Percentiles rank a stretch among this genome's conserved stretches.
These are phyloP conservation scores for Sporothrix curviconia DNA, from an alignment of 2,329 filamentous ascomycete genomes.

Conservation along the genomic window DNA sequence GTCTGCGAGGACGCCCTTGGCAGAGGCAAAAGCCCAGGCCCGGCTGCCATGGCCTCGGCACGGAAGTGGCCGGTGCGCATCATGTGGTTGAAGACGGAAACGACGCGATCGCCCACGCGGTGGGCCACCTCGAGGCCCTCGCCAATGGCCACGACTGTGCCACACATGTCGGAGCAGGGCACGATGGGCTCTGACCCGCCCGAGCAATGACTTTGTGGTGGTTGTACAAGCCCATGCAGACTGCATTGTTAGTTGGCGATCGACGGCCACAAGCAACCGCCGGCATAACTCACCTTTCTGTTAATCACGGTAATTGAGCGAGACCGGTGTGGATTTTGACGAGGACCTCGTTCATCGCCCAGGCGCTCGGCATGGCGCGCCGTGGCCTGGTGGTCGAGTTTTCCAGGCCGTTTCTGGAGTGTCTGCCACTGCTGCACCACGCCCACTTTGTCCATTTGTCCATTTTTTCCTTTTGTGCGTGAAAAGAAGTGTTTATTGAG, in stretches of 20 bases:
- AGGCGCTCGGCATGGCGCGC: slow-evolving; percentile 40
- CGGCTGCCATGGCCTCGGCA: slow-evolving; percentile 45
- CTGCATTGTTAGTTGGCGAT: slow-evolving; percentile 30
- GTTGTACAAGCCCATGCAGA: slow-evolving; percentile 59
- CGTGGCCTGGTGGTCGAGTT: slow-evolving; percentile 41
- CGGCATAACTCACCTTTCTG: no score
- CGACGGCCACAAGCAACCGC: no score
- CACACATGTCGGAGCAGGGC: slow-evolving; percentile 66
- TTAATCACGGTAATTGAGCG: slow-evolving; percentile 46
- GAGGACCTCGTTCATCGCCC: slow-evolving; percentile 45
- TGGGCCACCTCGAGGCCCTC: slow-evolving; percentile 33
- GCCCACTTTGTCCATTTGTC: not conserved
- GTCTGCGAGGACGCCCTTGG: slow-evolving; percentile 51
- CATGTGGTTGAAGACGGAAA: slow-evolving; percentile 56
- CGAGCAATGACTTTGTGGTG: slow-evolving; percentile 51
- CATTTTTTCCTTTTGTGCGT: no score
- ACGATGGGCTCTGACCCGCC: slow-evolving; percentile 41
- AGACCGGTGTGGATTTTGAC: slow-evolving; percentile 41
- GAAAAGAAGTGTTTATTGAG: not conserved
- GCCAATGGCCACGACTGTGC: slow-evolving; percentile 47
- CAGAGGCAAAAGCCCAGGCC: slow-evolving; percentile 56
- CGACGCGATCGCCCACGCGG: slow-evolving; percentile 56
- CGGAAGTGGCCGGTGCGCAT: slow-evolving; percentile 54
- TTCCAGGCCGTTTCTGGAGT: slow-evolving; percentile 48
- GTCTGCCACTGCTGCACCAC: slow-evolving; percentile 46